These are phyloP conservation scores for Eucalyptus erythrocorys DNA, from an alignment of 345 rosid genomes.

Conservation along the genomic window DNA sequence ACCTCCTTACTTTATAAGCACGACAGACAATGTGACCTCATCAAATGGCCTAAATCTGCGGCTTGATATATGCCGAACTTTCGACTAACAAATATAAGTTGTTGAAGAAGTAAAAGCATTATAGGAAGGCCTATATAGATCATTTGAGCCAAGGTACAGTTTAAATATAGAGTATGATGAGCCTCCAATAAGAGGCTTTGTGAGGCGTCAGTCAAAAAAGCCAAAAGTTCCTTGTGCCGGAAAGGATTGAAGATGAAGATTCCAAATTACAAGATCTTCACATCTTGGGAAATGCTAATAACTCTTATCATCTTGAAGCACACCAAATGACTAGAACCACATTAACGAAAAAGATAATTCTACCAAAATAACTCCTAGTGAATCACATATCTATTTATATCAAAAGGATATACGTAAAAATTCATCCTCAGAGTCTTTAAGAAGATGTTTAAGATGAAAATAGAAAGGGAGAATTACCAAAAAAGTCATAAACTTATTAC, in stretches of 20 bases:
- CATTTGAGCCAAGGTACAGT: neutral
- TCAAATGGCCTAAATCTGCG: neutral
- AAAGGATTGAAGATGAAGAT: neutral
- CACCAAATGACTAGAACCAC: neutral
- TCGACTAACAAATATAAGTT: neutral
- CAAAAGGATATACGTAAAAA: neutral
- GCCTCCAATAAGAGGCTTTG: neutral
- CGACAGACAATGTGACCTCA: neutral
- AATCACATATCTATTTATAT: neutral
- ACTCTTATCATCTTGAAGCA: neutral
- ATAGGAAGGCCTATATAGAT: neutral
- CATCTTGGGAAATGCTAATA: neutral
- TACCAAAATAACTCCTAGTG: neutral
- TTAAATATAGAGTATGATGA: neutral
- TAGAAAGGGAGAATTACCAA: too few species aligned
- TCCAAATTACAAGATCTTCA: neutral
- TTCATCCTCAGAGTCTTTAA: neutral
- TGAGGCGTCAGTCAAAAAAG: neutral
- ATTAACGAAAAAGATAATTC: neutral
- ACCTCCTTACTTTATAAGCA: neutral
- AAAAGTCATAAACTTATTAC: too few species aligned
- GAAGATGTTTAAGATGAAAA: neutral
- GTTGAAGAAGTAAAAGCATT: neutral
- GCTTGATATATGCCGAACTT: neutral
- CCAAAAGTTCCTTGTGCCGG: neutral